phyloP scores from a whole-genome alignment of 2,329 filamentous ascomycete genomes.

The Hymenoscyphus occultus region DNA sequence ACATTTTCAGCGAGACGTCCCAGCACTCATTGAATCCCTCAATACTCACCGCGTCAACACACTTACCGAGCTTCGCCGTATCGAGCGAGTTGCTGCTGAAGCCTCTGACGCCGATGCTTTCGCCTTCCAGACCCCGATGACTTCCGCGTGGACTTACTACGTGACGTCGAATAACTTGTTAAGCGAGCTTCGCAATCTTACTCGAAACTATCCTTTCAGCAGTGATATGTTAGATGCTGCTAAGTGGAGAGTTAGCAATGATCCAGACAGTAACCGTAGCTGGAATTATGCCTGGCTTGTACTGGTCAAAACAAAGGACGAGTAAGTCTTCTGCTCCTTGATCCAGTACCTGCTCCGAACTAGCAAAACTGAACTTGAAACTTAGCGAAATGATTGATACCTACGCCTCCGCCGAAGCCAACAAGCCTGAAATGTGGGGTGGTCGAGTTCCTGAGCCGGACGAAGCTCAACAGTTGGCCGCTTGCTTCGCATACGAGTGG shows the following conservation, averaged over 20 bases:
- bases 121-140: constrained; percentile 62
- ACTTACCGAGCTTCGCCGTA: constrained; percentile 66
- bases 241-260: constrained; percentile 58
- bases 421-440: constrained; percentile 68
- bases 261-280: constrained; percentile 64
- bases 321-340: constrained; percentile 45
- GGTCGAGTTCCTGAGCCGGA: constrained; percentile 52
- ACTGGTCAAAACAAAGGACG: constrained; percentile 61
- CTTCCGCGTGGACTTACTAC: constrained; percentile 68
- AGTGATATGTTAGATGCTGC: constrained; percentile 64
- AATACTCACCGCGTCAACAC: constrained; percentile 69
- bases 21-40: constrained; percentile 61
- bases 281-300: constrained; percentile 78
- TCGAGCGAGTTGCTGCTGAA: constrained; percentile 62
- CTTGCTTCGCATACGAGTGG: constrained; percentile 67
- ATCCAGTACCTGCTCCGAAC: neutral
- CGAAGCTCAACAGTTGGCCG: constrained; percentile 56
- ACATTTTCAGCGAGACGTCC: constrained; percentile 25
- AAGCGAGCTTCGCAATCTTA: constrained; percentile 66
- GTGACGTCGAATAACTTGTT: constrained; percentile 68
- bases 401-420: constrained; percentile 60
- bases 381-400: constrained; percentile 55
- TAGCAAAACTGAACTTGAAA: constrained; percentile 9
- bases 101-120: constrained; percentile 58
- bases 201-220: constrained; percentile 64